Base-by-base conservation (phyloP, 257 asterid genomes). In the Salvia splendens region DNA sequence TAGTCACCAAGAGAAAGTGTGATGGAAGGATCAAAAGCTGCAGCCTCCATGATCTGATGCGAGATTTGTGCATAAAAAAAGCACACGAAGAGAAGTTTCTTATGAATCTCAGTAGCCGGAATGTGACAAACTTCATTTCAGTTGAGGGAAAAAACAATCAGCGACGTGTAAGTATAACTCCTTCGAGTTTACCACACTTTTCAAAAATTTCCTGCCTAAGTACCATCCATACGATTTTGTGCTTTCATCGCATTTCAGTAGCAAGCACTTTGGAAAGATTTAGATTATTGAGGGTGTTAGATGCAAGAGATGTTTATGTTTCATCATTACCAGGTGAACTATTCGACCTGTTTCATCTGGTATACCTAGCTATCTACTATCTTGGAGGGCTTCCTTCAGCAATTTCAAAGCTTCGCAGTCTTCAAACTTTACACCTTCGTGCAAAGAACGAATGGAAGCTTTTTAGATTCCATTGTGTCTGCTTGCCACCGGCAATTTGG, bases 41-140 rank as follows among this genome's bases (percentile, higher is more conserved):
- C 41, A 30, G 59, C 16, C 57, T 69, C 9, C 73, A 69, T 33
- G 73, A 69, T 47, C 50, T 69, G 50, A 5, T 69, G 15, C 66
- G 60, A 2, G 73, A 69, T 8, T 10, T 69, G 67, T 69, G 73
- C 59, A 30, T 57, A 16, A 58, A 28, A 3, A 45, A 43, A 17
- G 50, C 60, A 11, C 50, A 12, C 2, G 60, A 58, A 15, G 54
- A 60, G 51, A 59, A 36, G 32, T 59, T 59, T 5, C 49, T 59
- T 15, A 14, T 1, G 3, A 32, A 33, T n/a, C 9, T 51, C 24
- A 35, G 45, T 1, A 2, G 5, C 6, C 24, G 12, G 41, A 5
- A 5, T 30, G 43, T 24, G 30, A 24, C 30, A 28, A 10, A 50
- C 12, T 17, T 12, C 38, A 4, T 50, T 16, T 1, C 12, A 8